These are phyloP conservation scores for Verticillium albo-atrum DNA, from an alignment of 2,329 filamentous ascomycete genomes.

Conservation along the genomic window DNA sequence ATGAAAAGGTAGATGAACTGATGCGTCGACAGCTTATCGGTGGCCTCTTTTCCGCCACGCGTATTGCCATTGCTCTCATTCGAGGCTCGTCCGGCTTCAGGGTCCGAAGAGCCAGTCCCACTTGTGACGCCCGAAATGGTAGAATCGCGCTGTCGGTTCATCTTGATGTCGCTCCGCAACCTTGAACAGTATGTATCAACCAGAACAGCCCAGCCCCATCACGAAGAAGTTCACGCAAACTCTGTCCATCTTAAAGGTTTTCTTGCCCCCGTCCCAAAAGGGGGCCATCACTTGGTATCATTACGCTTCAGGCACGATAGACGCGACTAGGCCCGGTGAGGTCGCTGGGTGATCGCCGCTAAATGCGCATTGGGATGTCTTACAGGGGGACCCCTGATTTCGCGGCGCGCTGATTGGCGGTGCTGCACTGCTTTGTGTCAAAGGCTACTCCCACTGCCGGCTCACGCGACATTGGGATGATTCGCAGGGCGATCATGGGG, in stretches of 20 bases:
- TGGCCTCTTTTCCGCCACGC: slow-evolving; percentile 24
- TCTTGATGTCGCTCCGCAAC: neutral
- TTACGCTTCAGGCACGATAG: neutral
- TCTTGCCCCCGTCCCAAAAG: neutral
- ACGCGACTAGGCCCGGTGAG: neutral
- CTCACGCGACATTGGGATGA: neutral
- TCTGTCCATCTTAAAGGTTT: neutral
- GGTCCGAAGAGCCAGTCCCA: neutral
- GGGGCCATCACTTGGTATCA: neutral
- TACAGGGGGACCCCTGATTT: neutral
- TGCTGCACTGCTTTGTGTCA: neutral
- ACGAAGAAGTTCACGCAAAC: neutral
- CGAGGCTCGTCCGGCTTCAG: neutral
- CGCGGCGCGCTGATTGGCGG: neutral
- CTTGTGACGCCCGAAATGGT: neutral
- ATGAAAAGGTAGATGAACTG: slow-evolving; percentile 46
- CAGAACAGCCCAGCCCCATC: neutral
- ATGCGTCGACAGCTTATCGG: slow-evolving; percentile 31
- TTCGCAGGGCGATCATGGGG: neutral
- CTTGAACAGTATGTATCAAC: neutral
- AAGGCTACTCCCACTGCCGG: neutral
- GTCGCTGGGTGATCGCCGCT: neutral
- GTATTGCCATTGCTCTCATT: neutral
- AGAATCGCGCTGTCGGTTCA: neutral
- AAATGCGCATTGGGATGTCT: neutral